Conservation (phyloP, 2,329 filamentous ascomycete species). For the Aspergillus latus region DNA sequence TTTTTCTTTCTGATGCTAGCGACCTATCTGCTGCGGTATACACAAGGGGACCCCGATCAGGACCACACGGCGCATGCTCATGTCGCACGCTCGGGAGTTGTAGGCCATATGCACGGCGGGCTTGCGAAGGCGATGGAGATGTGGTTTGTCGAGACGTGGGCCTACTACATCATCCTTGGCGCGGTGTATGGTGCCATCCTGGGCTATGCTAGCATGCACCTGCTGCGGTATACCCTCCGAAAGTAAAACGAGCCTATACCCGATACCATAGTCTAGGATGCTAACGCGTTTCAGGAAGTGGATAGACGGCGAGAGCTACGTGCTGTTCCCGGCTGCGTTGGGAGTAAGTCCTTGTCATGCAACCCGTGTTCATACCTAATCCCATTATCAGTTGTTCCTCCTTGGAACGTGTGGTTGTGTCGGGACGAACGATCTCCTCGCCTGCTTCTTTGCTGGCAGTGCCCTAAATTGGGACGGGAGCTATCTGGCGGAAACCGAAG, state of each 20-base stretch:
- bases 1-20: conserved; percentile 63
- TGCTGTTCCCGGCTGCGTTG: conserved; percentile 54
- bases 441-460: conserved; percentile 61
- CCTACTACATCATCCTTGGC: conserved; percentile 59
- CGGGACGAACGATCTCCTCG: conserved; percentile 60
- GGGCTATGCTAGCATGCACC: conserved; percentile 51
- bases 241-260: conserved; percentile 20
- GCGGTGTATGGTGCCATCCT: conserved; percentile 53
- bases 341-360: conserved; percentile 27
- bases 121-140: conserved; percentile 54
- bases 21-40: conserved; percentile 57
- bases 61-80: conserved; percentile 23
- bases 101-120: conserved; percentile 55
- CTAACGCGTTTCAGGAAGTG: conserved; percentile 40
- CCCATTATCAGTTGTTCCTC: conserved; percentile 47
- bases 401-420: conserved; percentile 58
- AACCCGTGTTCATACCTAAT: too few species aligned
- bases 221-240: conserved; percentile 42
- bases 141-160: conserved; percentile 61
- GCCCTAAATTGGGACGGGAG: conserved; percentile 62
- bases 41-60: conserved; percentile 26
- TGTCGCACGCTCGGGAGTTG: conserved; percentile 29
- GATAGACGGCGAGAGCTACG: conserved; percentile 57
- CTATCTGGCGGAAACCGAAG: conserved; percentile 56
- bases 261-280: too few species aligned